Percentiles rank a stretch among this genome's conserved stretches.
Conservation (phyloP, 2,329 filamentous ascomycete species). For the Microdochium bolleyi region DNA sequence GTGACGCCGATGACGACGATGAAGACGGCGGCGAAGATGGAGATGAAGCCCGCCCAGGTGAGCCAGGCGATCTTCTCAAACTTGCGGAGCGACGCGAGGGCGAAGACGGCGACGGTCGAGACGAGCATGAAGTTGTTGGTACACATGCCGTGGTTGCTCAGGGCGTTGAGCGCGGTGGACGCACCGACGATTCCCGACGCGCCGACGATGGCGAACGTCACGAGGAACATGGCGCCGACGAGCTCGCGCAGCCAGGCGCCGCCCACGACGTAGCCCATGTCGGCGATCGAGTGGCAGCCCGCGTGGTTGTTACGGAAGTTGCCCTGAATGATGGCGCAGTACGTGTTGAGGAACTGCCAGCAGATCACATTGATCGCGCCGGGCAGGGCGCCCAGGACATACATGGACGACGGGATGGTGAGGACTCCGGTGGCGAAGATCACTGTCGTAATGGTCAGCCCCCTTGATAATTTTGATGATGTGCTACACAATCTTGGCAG, state of each 20-base stretch:
- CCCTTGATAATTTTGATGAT: background rate
- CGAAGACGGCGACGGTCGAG: conserved; percentile 38
- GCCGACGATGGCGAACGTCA: conserved; percentile 48
- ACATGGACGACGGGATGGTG: conserved; percentile 32
- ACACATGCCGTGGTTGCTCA: conserved; percentile 49
- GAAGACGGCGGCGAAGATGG: conserved; percentile 49
- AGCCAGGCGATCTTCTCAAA: conserved; percentile 55
- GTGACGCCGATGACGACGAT: conserved; percentile 53
- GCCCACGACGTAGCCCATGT: conserved; percentile 51
- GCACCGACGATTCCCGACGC: conserved; percentile 52
- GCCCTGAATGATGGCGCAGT: conserved; percentile 29
- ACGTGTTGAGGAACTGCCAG: conserved; percentile 31
- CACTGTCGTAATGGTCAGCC: conserved; percentile 10
- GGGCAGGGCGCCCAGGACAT: conserved; percentile 30
- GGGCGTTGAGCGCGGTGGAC: conserved; percentile 50
- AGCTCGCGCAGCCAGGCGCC: conserved; percentile 43
- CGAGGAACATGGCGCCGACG: conserved; percentile 45
- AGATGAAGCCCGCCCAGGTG: conserved; percentile 51
- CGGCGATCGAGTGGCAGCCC: conserved; percentile 32
- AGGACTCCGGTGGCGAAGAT: conserved; percentile 35
- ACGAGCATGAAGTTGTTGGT: conserved; percentile 50
- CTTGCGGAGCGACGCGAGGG: conserved; percentile 45
- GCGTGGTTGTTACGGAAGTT: conserved; percentile 29
- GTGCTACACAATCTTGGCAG: background rate
- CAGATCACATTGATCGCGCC: conserved; percentile 33